A percentile compares a stretch with the other conserved stretches of the same genome.
phyloP scores from a whole-genome alignment of 139 green algal genomes.

The Chara braunii region DNA sequence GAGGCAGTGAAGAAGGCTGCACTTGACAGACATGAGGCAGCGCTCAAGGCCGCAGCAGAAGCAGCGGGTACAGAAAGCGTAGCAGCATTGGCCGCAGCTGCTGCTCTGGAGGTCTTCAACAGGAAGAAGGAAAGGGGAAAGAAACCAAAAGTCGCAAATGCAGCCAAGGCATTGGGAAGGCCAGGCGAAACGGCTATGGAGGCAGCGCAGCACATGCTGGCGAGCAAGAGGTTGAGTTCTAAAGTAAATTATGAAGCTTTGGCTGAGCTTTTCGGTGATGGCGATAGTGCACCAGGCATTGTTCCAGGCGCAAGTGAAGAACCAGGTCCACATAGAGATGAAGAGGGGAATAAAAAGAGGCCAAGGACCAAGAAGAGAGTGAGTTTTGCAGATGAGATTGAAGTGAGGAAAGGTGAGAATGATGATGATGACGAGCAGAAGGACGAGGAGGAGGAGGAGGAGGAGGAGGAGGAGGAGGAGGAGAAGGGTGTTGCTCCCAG shows the following conservation, averaged over 20 bases:
- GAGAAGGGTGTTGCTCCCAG: not conserved
- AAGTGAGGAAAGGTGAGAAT: too few relatives aligned
- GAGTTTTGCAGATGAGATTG: too few relatives aligned
- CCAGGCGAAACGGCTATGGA: slow-evolving; percentile 22
- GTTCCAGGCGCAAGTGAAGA: not conserved
- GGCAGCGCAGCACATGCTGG: slow-evolving; percentile 38
- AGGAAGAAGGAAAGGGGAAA: slow-evolving; percentile 11
- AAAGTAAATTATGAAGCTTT: slow-evolving; percentile 43
- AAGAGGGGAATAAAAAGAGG: too few relatives aligned
- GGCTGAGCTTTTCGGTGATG: slow-evolving; percentile 20
- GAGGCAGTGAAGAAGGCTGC: slow-evolving; percentile 25
- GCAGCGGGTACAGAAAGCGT: slow-evolving; percentile 1
- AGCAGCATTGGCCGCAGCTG: slow-evolving; percentile 1
- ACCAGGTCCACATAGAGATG: not conserved
- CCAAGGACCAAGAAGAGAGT: too few relatives aligned
- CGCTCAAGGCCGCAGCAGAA: slow-evolving; percentile 2
- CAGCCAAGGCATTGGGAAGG: not conserved
- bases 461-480: not conserved
- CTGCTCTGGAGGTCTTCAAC: not conserved
- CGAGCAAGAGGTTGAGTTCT: slow-evolving; percentile 43
- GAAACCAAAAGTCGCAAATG: slow-evolving; percentile 19
- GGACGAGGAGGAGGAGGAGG: not conserved
- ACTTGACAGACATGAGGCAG: not conserved
- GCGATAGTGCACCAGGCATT: not conserved
- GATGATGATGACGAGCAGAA: not conserved